A percentile compares a stretch with the other conserved stretches of the same genome.
phyloP scores from a whole-genome alignment of 169 alveolate genomes.

The Babesia divergens region DNA sequence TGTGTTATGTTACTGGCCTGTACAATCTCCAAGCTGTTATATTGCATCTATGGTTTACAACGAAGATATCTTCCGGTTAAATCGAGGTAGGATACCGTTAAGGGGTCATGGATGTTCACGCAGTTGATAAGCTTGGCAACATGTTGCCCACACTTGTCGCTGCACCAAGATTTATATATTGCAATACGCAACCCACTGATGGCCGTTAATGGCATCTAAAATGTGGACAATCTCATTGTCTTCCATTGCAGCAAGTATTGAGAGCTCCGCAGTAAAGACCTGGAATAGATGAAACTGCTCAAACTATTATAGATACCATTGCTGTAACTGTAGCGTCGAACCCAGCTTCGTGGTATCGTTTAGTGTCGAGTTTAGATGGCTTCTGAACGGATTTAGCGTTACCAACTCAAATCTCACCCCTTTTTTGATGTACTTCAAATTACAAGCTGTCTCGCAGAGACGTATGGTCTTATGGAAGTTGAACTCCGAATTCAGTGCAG shows the following conservation, averaged over 20 bases:
- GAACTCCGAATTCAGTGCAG: no score
- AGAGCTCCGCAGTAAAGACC: slow-evolving; percentile 48
- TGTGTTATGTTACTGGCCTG: no score
- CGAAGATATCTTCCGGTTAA: no score
- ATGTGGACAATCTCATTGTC: background rate
- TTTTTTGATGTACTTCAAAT: slow-evolving; percentile 21
- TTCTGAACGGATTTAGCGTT: background rate
- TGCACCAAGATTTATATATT: background rate
- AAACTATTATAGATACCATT: slow-evolving; percentile 25
- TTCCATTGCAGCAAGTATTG: slow-evolving; percentile 16
- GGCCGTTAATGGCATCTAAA: background rate
- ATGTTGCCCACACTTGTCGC: slow-evolving; percentile 9
- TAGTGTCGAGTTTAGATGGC: slow-evolving; percentile 8
- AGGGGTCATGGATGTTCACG: slow-evolving; percentile 44
- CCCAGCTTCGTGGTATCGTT: slow-evolving; percentile 70
- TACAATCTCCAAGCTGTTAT: no score
- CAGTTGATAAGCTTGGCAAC: slow-evolving; percentile 27
- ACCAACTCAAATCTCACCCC: background rate
- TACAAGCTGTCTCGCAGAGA: background rate
- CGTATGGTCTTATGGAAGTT: background rate
- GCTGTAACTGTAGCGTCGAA: slow-evolving; percentile 73
- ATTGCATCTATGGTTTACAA: no score
- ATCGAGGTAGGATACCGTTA: slow-evolving; percentile 11
- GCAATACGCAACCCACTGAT: background rate
- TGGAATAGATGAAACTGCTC: background rate